Base-by-base conservation (phyloP, 257 asterid genomes). In the Sherardia arvensis region DNA sequence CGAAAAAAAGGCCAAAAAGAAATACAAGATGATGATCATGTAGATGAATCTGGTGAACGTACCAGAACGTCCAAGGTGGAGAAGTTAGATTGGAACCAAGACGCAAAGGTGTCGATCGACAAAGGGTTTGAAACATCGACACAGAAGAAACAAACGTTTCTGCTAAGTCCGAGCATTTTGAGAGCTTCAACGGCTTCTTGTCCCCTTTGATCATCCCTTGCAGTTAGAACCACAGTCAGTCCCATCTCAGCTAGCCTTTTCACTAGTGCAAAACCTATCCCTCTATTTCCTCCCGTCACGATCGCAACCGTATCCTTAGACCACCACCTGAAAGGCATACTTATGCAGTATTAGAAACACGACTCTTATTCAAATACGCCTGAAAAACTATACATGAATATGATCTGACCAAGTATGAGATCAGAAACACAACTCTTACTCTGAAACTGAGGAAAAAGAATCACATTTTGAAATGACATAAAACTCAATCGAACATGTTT, bases 281-380 rank as follows among this genome's bases (percentile, higher is more conserved):
- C 96, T 53, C 83, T 83, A 71, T 89, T 89, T 22, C 77, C 91
- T 25, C 97, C 95, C 0, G 97, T 89, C 3, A 89, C 95, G 21
- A 89, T 75, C 7, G 89, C 95, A 20, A 86, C 74, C 26, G 89
- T 89, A 57, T 84, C 88, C 75, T 75, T 77, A 29, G 93, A 79
- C 96, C 96, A 89, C 96, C 96, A 88, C 59, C 95, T 86, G 57
- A n/a, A n/a, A n/a, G n/a, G n/a, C n/a, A n/a, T n/a, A n/a, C n/a
- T n/a, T n/a, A n/a, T n/a, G n/a, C 3, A 26, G 34, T 32, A 1
- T 38, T 2, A 38, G 3, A 38, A 38, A 38, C 47, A 38, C 47
- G 47, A 38, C 47, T 38, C 18, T 38, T 38, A 38, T 10, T n/a
- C n/a, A n/a, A n/a, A n/a, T n/a, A n/a, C n/a, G n/a, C n/a, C n/a